These are phyloP conservation scores for Lipomyces orientalis DNA, from an alignment of 805 yeast species.

Conservation along the genomic window DNA sequence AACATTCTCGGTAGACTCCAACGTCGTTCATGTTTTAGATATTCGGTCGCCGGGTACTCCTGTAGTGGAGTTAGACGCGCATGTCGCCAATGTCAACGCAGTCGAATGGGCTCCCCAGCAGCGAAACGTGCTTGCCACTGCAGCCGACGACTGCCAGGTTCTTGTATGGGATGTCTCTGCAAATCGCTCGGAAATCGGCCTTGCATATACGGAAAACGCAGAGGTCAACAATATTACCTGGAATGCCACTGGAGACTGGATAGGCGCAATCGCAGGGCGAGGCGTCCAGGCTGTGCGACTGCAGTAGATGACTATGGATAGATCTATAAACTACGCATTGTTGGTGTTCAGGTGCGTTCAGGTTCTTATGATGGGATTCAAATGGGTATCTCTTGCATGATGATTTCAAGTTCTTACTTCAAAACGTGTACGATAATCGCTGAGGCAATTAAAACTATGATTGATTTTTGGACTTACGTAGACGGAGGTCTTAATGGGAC, in stretches of 20 bases:
- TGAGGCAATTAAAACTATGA: not conserved
- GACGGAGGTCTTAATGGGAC: not conserved
- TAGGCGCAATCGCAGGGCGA: slow-evolving; percentile 74
- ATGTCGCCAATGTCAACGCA: slow-evolving; percentile 68
- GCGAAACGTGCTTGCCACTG: slow-evolving; percentile 70
- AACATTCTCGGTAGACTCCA: slow-evolving; percentile 74
- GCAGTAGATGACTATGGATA: slow-evolving; percentile 3
- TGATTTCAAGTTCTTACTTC: not conserved
- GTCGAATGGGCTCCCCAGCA: slow-evolving; percentile 80
- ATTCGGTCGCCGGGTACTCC: slow-evolving; percentile 89
- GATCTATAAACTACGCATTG: not conserved
- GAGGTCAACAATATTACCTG: slow-evolving; percentile 83
- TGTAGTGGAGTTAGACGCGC: slow-evolving; percentile 69
- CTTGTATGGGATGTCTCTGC: slow-evolving; percentile 70
- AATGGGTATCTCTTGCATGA: not conserved
- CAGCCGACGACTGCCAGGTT: slow-evolving; percentile 67
- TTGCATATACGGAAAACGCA: slow-evolving; percentile 63
- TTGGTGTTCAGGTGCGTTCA: slow-evolving; percentile 5
- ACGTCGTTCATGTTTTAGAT: slow-evolving; percentile 72
- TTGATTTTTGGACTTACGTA: not conserved
- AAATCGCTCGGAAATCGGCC: slow-evolving; percentile 42
- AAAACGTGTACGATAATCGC: not conserved
- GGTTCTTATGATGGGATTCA: not conserved
- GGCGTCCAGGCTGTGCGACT: slow-evolving; percentile 64
- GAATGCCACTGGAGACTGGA: slow-evolving; percentile 77